phyloP scores from a whole-genome alignment of 495 filamentous ascomycete genomes.

The Penicillium verhagenii region DNA sequence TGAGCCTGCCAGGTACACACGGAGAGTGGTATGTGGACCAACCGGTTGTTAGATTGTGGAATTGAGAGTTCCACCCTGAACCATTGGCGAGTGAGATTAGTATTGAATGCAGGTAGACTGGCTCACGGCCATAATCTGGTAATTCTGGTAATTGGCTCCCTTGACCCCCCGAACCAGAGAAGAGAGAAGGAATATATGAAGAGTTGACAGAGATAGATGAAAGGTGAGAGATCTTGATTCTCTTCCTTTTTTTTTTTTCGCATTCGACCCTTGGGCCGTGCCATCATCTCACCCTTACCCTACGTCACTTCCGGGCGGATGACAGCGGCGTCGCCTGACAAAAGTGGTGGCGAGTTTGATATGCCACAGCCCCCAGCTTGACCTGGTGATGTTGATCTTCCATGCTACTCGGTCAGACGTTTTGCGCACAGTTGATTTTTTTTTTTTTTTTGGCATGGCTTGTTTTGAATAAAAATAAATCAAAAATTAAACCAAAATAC shows the following conservation, averaged over 20 bases:
- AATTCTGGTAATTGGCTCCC: too few species aligned
- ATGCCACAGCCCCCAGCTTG: not conserved
- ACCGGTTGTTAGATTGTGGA: not conserved
- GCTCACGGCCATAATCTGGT: not conserved
- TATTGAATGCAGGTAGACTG: not conserved
- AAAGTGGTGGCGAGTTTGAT: constrained; percentile 14
- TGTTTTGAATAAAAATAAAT: not conserved
- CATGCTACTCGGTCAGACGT: not conserved
- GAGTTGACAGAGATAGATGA: too few species aligned
- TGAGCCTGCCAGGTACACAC: constrained; percentile 1
- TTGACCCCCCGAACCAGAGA: not conserved
- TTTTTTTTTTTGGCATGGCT: not conserved
- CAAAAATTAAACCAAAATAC: too few species aligned
- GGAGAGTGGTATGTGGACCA: not conserved
- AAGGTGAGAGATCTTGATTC: too few species aligned
- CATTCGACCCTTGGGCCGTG: not conserved
- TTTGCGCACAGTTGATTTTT: not conserved
- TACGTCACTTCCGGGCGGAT: constrained; percentile 7
- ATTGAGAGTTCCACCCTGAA: not conserved
- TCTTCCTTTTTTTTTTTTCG: not conserved
- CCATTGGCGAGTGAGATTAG: not conserved
- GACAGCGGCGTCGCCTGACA: constrained; percentile 21
- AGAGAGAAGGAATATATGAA: not conserved
- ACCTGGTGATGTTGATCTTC: constrained; percentile 26
- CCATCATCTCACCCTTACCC: not conserved